Base-by-base conservation (phyloP, 2,329 filamentous ascomycete genomes). In the Alternaria sp. region DNA sequence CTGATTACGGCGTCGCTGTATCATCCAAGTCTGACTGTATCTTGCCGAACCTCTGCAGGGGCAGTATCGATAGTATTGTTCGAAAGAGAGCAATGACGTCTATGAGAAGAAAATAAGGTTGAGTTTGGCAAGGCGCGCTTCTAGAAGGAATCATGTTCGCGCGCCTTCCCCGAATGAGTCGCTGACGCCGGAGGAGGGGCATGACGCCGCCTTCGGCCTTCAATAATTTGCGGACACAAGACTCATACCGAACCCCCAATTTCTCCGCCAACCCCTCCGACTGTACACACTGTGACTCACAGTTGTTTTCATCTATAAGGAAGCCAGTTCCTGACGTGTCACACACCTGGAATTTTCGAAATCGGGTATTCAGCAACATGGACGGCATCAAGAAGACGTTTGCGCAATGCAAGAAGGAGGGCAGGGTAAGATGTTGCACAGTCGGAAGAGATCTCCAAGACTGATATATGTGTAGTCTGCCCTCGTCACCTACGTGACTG, bases 401-500 rank as follows among this genome's bases (percentile, higher is more conserved):
- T 68, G 80, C 81, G 52, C 76, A 78, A 69, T 82, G 81, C 75
- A 82, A 82, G 77, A 78, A 79, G 69, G 81, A 82, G 75, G 75
- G 76, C 68, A 78, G 81, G 61, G 78, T 79, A 73, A 49, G 71
- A 55, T 29, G 14, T 23, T 23, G 10, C 7, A 11, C 8, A 11
- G 23, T 8, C 23, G 37, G 39, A 39, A 28, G 34, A 13, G 4
- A 13, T 7, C 54, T 33, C 24, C 7, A 26, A 45, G 39, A 10
- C 57, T 72, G 31, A 72, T 29, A 40, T 5, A 31, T 33, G 17
- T 72, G 65, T 77, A 95, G 86, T 83, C 91, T 67, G 94, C 95
- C 50, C 85, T 99, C 62, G 92, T 99, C 65, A 93, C 93, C 28
- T 99, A 99, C 84, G 92, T 97, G 75, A 99, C 95, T 26, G 93